Base-by-base conservation (phyloP, 73 alveolate genomes). In the Blepharisma stoltei region DNA sequence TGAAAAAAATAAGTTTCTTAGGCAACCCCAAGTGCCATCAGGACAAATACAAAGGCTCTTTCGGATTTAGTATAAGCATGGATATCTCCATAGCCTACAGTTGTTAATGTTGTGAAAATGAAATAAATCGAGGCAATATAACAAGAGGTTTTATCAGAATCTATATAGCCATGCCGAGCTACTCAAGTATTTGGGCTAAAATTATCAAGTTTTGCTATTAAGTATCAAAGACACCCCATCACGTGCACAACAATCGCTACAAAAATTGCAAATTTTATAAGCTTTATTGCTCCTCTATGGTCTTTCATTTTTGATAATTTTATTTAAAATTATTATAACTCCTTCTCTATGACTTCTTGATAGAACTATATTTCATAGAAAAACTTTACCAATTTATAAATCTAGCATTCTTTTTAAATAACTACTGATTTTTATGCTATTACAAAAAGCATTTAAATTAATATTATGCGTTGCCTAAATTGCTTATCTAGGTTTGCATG, bases 81-180 rank as follows among this genome's bases (percentile, higher is more conserved):
- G 46, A 76, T 47, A 27, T 76, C 83, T 54, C 83, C 83, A 76
- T 54, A 76, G 37, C 83, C 83, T 6, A 76, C 83, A 18, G 83
- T 76, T 18, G 77, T 21, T 9, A 76, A 54, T 0, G 83, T 76
- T 4, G 76, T 47, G 54, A 54, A 76, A 9, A 54, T 54, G 27
- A 37, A 76, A 27, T 76, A 76, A 18, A 55, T 53, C 9, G 78
- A 47, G 11, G 83, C 69, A 6, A 76, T 65, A 44, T 76, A 76
- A n/a, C 7, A 32, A 47, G 76, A 18, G n/a, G 45, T 14, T 54
- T 8, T 21, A 27, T 53, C 76, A 8, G 65, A 37, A 76, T 76
- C 69, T 18, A 76, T 54, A 25, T 76, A 54, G 9, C 80, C 83
- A 47, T 76, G 77, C 47, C 76, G 20, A 27, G 60, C 38, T 14